Conservation (phyloP, 163 green algal genomes). For the Trebouxiophyceae sp. region DNA sequence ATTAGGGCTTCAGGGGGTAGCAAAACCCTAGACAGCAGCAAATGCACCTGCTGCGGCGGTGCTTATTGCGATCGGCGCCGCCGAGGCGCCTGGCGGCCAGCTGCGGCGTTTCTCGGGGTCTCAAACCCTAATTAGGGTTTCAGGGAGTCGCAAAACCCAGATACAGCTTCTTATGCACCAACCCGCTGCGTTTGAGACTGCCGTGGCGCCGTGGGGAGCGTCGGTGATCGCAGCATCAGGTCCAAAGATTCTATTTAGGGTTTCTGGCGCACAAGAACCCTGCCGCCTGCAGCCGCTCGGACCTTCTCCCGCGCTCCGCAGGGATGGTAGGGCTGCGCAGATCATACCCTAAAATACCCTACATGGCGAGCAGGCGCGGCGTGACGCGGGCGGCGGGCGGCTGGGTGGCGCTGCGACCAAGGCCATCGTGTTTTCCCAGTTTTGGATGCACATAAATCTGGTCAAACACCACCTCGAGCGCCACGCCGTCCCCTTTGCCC, state of each 20-base stretch:
- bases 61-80: constrained; percentile 45
- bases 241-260: too few species aligned
- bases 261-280: not conserved
- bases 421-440: constrained; percentile 84
- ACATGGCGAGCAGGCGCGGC: not conserved
- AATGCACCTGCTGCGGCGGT: constrained; percentile 67
- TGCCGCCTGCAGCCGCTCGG: too few species aligned
- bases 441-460: constrained; percentile 75
- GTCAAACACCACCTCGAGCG: constrained; percentile 34
- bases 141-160: constrained; percentile 58
- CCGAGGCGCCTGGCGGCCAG: constrained; percentile 1
- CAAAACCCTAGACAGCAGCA: constrained; percentile 53
- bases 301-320: too few species aligned
- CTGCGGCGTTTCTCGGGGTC: too few species aligned
- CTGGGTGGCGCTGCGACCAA: constrained; percentile 15
- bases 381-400: not conserved
- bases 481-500: constrained; percentile 20
- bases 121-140: too few species aligned
- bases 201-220: too few species aligned
- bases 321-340: too few species aligned
- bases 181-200: too few species aligned
- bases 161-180: constrained; percentile 62
- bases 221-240: too few species aligned
- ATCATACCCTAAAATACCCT: too few species aligned
- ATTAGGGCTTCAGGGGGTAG: constrained; percentile 62